Evolutionary conservation across 495 filamentous ascomycete genomes (phyloP).

Genomic region (Aspergillus biplanus): DNA sequence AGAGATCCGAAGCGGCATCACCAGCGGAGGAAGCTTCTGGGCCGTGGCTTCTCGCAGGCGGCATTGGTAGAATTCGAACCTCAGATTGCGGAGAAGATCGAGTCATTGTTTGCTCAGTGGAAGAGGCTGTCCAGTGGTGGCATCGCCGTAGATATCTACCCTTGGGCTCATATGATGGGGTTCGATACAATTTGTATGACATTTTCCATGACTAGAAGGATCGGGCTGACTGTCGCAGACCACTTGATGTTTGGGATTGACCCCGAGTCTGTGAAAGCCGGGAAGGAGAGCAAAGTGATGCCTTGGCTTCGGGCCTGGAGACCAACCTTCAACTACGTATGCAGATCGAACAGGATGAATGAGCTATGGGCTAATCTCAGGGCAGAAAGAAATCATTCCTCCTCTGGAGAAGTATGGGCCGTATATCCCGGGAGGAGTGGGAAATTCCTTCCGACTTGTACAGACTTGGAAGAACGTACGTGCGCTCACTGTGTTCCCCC

Average conservation of each 20-base stretch:
- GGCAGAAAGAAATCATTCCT: not conserved
- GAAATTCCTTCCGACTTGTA: conserved; percentile 1
- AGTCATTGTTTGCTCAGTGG: not conserved
- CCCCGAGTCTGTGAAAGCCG: not conserved
- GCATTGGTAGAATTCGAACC: conserved; percentile 5
- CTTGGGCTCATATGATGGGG: conserved; percentile 1
- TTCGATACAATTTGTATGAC: conserved; percentile 2
- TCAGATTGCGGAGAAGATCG: not conserved
- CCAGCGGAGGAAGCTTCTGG: conserved; percentile 2
- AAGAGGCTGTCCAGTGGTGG: not conserved
- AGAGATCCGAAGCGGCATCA: not conserved
- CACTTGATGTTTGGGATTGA: conserved; percentile 4
- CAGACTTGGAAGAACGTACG: conserved; percentile 3
- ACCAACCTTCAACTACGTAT: conserved; percentile 6
- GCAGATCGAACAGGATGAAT: no score
- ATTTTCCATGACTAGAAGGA: not conserved
- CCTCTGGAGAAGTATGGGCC: not conserved
- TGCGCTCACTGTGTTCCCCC: not conserved
- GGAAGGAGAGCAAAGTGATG: not conserved
- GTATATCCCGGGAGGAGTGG: not conserved
- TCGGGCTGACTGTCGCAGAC: not conserved
- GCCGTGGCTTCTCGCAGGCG: not conserved
- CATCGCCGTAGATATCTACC: not conserved
- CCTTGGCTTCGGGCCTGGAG: not conserved
- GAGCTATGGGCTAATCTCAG: no score